Conservation (phyloP, 2,329 filamentous ascomycete species). For the Metarhizium robertsii region DNA sequence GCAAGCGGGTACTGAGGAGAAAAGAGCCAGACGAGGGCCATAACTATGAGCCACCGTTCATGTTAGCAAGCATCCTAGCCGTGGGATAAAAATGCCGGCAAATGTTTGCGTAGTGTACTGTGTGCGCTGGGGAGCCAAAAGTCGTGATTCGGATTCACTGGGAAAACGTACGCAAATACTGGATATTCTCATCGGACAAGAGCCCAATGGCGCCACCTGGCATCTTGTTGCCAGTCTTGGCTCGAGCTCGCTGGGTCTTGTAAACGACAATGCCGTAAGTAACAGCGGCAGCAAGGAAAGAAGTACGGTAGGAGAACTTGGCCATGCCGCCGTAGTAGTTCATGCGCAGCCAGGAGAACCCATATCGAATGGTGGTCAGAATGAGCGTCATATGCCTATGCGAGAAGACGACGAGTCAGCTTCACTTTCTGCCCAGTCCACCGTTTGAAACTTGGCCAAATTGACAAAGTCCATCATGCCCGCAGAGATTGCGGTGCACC, state of each 20-base stretch:
- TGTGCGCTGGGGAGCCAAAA: not conserved
- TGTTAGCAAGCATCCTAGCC: not conserved
- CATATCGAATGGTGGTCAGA: slow-evolving; percentile 72
- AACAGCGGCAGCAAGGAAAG: slow-evolving; percentile 79
- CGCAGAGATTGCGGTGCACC: not conserved
- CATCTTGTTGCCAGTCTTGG: slow-evolving; percentile 60
- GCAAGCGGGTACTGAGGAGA: slow-evolving; percentile 82
- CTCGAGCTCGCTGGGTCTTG: slow-evolving; percentile 85
- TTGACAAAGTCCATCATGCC: not conserved
- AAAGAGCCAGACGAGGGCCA: slow-evolving; percentile 94
- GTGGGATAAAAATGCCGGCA: not conserved
- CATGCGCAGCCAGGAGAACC: slow-evolving; percentile 78
- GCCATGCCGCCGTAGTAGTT: slow-evolving; percentile 75
- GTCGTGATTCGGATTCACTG: not conserved
- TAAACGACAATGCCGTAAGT: slow-evolving; percentile 99
- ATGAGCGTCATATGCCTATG: slow-evolving; percentile 78
- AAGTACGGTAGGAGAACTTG: slow-evolving; percentile 76
- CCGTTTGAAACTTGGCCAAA: not conserved
- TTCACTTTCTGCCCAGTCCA: not conserved
- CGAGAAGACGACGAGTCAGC: slow-evolving; percentile 10
- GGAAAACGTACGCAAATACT: slow-evolving; percentile 72
- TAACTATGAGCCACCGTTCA: slow-evolving; percentile 42
- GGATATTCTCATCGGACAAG: slow-evolving; percentile 86
- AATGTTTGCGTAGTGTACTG: not conserved
- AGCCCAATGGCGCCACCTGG: slow-evolving; percentile 54